These are phyloP conservation scores for Quercus alba DNA, from an alignment of 306 rosid genomes.

Conservation along the genomic window DNA sequence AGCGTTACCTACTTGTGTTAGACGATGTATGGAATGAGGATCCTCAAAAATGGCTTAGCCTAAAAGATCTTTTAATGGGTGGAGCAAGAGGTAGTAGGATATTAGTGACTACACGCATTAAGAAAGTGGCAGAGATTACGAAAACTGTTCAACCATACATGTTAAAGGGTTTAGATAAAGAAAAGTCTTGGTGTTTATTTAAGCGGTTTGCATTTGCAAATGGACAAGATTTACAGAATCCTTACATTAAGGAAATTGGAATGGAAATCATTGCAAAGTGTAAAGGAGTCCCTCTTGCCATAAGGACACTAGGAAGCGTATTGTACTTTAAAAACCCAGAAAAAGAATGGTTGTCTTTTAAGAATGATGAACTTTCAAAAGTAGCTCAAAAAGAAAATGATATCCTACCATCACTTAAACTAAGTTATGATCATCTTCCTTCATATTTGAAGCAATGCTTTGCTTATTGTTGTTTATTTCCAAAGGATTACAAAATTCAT, in stretches of 20 bases:
- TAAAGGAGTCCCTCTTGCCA: conserved; percentile 11
- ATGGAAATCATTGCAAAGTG: neutral
- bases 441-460: no score
- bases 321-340: neutral
- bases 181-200: neutral
- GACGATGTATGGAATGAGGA: no score
- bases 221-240: neutral
- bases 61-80: no score
- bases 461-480: no score
- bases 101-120: neutral
- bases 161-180: neutral
- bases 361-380: neutral
- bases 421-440: neutral
- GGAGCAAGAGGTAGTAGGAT: no score
- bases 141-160: neutral
- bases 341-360: neutral
- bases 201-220: conserved; percentile 5
- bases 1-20: no score
- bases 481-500: no score
- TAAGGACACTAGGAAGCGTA: conserved; percentile 10
- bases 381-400: neutral
- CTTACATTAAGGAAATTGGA: neutral
- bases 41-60: no score
- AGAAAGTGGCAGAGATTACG: neutral
- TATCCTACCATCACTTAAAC: neutral